Evolutionary conservation across 192 early-diverging fungal genomes (phyloP), one percentile per base, ranked within the genome.

Genomic region (Gryganskiella cystojenkinii): DNA sequence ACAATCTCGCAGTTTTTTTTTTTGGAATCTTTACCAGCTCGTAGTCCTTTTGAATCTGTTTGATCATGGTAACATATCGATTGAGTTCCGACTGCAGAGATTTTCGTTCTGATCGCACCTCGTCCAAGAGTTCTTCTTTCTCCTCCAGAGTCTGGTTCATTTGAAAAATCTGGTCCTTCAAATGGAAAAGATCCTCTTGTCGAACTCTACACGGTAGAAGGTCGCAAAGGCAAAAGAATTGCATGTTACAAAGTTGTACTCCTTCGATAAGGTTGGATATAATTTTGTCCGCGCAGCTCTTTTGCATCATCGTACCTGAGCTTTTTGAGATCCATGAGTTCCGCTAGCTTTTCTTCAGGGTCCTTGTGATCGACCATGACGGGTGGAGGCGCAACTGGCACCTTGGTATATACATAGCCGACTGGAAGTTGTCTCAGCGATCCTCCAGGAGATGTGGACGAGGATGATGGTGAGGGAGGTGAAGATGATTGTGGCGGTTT

Each of bases 1-100:
- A 50, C 6, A 15, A 50, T 24, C 6, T n/a, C 6, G 47, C 4
- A 50, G 22, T 6, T 50, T 50, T 25, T 28, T 19, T 11, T 30
- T n/a, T n/a, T n/a, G n/a, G n/a, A n/a, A n/a, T n/a, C n/a, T n/a
- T 50, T 78, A 78, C 74, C 9, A 78, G 55, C 2, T 67, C 74
- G 43, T 64, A 42, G 31, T 78, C 74, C 43, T 69, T 78, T 46
- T 69, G 74, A 27, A 78, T 45, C 42, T 78, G 74, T 24, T 64
- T 64, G 31, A 78, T 61, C 74, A 78, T 78, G 56, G 42, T 47
- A 19, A 78, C 57, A 28, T 78, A 69, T 13, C 67, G 59, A 11
- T 35, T 24, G 27, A 78, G 50, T 47, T 78, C 74, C 22, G 66
- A 40, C 37, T 78, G 74, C 7, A 78, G 56, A 6, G 30, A 7